A percentile compares a stretch with the other conserved stretches of the same genome.
These are phyloP conservation scores for Nannochloris sp. DNA, from an alignment of 139 green algal genomes.

Conservation along the genomic window DNA sequence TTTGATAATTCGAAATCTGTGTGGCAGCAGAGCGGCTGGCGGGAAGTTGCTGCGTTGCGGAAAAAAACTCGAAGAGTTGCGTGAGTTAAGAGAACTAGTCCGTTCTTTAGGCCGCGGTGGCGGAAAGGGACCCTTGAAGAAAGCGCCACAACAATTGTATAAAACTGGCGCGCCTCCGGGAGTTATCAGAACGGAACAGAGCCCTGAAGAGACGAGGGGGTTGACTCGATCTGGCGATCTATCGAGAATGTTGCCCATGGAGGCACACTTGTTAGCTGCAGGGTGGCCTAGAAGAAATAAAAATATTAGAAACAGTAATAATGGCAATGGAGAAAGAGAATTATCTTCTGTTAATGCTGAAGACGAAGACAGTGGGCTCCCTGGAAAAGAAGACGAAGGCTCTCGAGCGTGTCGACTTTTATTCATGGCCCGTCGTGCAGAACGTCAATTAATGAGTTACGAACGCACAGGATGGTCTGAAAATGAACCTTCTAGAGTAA, in stretches of 20 bases:
- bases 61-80: constrained; percentile 69
- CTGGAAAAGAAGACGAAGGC: constrained; percentile 2
- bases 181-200: constrained; percentile 67
- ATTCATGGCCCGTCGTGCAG: constrained; percentile 69
- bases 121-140: constrained; percentile 66
- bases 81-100: constrained; percentile 81
- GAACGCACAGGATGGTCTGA: constrained; percentile 83
- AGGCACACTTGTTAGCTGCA: constrained; percentile 74
- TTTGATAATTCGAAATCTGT: constrained; percentile 58
- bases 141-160: constrained; percentile 62
- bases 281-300: constrained; percentile 59
- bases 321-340: neutral
- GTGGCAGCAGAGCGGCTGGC: constrained; percentile 72
- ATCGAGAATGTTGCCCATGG: constrained; percentile 77
- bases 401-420: constrained; percentile 54
- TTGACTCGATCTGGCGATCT: constrained; percentile 66
- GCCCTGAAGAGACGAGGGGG: constrained; percentile 74
- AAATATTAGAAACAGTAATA: too few species aligned
- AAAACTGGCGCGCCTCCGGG: constrained; percentile 45
- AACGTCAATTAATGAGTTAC: constrained; percentile 82
- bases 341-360: neutral
- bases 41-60: constrained; percentile 61
- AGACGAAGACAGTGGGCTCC: neutral
- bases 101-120: constrained; percentile 60
- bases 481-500: constrained; percentile 58